These are phyloP conservation scores for Malassezia obtusa DNA, from an alignment of 1,284 basidiomycete genomes.

Conservation along the genomic window DNA sequence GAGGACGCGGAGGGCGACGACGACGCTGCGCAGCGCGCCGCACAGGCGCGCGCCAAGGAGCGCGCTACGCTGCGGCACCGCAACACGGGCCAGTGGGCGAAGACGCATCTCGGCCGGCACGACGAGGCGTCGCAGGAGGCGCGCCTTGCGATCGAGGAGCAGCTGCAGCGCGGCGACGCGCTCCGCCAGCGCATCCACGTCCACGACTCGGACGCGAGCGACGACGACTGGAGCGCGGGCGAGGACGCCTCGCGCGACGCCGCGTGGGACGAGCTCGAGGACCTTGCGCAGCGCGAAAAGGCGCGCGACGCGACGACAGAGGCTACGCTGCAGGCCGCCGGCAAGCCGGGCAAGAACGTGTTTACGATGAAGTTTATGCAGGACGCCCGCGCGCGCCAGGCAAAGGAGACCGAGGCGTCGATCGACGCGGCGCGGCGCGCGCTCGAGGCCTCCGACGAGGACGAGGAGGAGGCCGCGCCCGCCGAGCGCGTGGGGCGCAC, in stretches of 20 bases:
- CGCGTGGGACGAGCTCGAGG: slow-evolving; percentile 33
- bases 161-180: slow-evolving; percentile 27
- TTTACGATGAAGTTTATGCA: slow-evolving; percentile 48
- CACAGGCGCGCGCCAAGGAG: slow-evolving; percentile 54
- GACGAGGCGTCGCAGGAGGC: slow-evolving; percentile 28
- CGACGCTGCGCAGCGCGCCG: slow-evolving; percentile 59
- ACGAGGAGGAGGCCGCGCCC: slow-evolving; percentile 7
- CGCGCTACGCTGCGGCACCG: slow-evolving; percentile 46
- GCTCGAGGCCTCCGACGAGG: slow-evolving; percentile 19
- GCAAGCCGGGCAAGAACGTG: slow-evolving; percentile 31
- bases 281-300: slow-evolving; percentile 23
- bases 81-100: slow-evolving; percentile 47
- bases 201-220: slow-evolving; percentile 9
- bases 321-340: slow-evolving; percentile 21
- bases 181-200: slow-evolving; percentile 33
- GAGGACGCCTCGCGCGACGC: slow-evolving; percentile 1
- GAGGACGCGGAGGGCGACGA: slow-evolving; percentile 49
- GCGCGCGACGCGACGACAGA: slow-evolving; percentile 20
- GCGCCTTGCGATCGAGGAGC: slow-evolving; percentile 36
- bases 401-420: slow-evolving; percentile 21
- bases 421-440: slow-evolving; percentile 30
- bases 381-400: slow-evolving; percentile 38
- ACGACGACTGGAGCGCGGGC: slow-evolving; percentile 14
- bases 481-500: slow-evolving; percentile 20
- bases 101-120: slow-evolving; percentile 24